phyloP scores from a whole-genome alignment of 805 yeast genomes.

The Yarrowia keelungensis region DNA sequence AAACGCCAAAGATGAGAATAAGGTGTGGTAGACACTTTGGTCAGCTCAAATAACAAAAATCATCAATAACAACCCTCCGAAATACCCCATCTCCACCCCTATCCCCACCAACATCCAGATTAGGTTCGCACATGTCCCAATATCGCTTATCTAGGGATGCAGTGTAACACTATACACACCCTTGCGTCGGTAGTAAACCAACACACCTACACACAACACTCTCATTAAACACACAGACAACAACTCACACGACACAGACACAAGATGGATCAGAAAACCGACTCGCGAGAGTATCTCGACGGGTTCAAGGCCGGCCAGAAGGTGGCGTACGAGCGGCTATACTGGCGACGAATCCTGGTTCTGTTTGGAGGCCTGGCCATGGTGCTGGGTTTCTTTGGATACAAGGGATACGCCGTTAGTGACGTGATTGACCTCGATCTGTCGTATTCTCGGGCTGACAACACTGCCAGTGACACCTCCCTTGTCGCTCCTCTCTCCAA shows the following conservation, averaged over 20 bases:
- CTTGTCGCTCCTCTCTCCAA: constrained; percentile 12
- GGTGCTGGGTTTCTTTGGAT: constrained; percentile 26
- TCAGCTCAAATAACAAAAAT: no score
- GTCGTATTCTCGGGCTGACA: constrained; percentile 2
- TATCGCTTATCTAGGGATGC: constrained; percentile 37
- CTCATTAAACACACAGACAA: neutral
- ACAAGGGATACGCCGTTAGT: constrained; percentile 17
- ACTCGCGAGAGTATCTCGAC: constrained; percentile 34
- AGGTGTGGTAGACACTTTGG: no score
- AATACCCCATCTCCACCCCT: neutral
- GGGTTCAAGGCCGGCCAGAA: constrained; percentile 39
- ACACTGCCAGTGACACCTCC: neutral
- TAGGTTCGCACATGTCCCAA: constrained; percentile 30
- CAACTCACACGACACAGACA: neutral
- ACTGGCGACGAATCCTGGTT: constrained; percentile 36
- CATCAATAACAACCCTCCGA: no score
- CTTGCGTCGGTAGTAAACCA: neutral
- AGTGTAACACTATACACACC: constrained; percentile 15
- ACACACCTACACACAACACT: neutral
- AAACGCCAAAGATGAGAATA: no score
- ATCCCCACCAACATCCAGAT: constrained; percentile 14
- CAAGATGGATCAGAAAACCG: constrained; percentile 23
- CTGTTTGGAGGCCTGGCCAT: constrained; percentile 37
- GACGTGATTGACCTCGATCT: constrained; percentile 14
- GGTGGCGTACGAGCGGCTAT: constrained; percentile 36